Conservation (phyloP, 208 protist species). For the Leishmania turanica region DNA sequence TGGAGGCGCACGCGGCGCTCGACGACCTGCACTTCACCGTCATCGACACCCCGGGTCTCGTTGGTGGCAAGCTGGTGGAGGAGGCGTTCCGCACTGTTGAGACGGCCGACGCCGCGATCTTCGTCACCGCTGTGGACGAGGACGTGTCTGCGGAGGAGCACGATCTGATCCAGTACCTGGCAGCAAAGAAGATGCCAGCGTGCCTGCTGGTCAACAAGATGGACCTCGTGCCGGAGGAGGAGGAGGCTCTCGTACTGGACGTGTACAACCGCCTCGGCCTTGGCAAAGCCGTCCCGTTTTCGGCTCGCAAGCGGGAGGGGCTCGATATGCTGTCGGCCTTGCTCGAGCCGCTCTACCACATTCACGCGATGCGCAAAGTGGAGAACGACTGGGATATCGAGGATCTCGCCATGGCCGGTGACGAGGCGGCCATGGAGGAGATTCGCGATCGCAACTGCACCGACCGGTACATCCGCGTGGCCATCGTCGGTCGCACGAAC, state of each 20-base stretch:
- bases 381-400: slow-evolving; percentile 92
- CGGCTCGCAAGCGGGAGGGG: slow-evolving; percentile 60
- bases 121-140: slow-evolving; percentile 76
- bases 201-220: slow-evolving; percentile 91
- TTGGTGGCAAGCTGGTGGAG: slow-evolving; percentile 78
- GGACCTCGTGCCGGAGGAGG: slow-evolving; percentile 73
- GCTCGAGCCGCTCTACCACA: slow-evolving; percentile 81
- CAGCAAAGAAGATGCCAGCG: slow-evolving; percentile 71
- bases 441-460: slow-evolving; percentile 85
- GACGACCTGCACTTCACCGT: slow-evolving; percentile 84
- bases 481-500: slow-evolving; percentile 93
- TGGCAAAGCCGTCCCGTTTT: slow-evolving; percentile 78
- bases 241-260: slow-evolving; percentile 58
- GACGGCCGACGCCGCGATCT: slow-evolving; percentile 82
- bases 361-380: slow-evolving; percentile 73
- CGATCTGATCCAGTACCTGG: slow-evolving; percentile 65
- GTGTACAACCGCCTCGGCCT: slow-evolving; percentile 70
- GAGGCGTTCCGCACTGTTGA: slow-evolving; percentile 86
- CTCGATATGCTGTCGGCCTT: slow-evolving; percentile 74
- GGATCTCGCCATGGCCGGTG: slow-evolving; percentile 80
- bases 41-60: slow-evolving; percentile 90
- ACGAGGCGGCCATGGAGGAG: slow-evolving; percentile 88
- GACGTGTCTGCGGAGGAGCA: slow-evolving; percentile 69
- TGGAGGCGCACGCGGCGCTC: slow-evolving; percentile 75
- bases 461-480: slow-evolving; percentile 88